phyloP scores from a whole-genome alignment of 441 rosid species.

The Aquilaria agallochum region DNA sequence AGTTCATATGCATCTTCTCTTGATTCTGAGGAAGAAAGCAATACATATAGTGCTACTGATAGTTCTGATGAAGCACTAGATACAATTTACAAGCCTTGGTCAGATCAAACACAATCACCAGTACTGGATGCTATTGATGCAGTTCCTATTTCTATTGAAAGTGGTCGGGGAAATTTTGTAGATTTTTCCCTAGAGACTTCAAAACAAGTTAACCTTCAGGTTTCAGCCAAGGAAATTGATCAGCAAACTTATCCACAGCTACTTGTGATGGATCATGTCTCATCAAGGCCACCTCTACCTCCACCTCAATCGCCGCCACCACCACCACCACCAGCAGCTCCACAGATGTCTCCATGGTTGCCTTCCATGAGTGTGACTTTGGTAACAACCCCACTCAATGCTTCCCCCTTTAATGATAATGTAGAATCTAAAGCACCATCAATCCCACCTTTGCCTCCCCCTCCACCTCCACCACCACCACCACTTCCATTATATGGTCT shows the following conservation, averaged over 20 bases:
- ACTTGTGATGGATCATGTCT: constrained; percentile 3
- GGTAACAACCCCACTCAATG: constrained; percentile 15
- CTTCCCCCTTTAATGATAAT: constrained; percentile 8
- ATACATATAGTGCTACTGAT: constrained; percentile 87
- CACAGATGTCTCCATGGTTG: constrained; percentile 11
- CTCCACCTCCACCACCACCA: constrained; percentile 27
- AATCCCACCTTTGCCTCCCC: constrained; percentile 29
- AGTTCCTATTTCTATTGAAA: constrained; percentile 34
- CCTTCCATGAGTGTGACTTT: neutral
- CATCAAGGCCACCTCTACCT: constrained; percentile 8
- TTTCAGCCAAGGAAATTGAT: constrained; percentile 21
- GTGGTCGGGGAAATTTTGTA: constrained; percentile 31
- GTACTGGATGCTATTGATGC: constrained; percentile 20
- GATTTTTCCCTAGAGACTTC: constrained; percentile 31
- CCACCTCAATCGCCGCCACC: constrained; percentile 15
- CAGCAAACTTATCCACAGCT: constrained; percentile 17
- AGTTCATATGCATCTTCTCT: constrained; percentile 59
- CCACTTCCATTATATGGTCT: constrained; percentile 22
- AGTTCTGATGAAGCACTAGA: constrained; percentile 94
- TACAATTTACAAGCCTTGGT: constrained; percentile 34
- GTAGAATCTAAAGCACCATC: constrained; percentile 17
- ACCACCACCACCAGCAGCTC: constrained; percentile 17
- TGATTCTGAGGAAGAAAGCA: constrained; percentile 93
- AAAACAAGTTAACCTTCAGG: constrained; percentile 27
- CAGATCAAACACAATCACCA: constrained; percentile 19